Evolutionary conservation across 495 filamentous ascomycete species (phyloP).

Genomic region (Neurospora sp.): DNA sequence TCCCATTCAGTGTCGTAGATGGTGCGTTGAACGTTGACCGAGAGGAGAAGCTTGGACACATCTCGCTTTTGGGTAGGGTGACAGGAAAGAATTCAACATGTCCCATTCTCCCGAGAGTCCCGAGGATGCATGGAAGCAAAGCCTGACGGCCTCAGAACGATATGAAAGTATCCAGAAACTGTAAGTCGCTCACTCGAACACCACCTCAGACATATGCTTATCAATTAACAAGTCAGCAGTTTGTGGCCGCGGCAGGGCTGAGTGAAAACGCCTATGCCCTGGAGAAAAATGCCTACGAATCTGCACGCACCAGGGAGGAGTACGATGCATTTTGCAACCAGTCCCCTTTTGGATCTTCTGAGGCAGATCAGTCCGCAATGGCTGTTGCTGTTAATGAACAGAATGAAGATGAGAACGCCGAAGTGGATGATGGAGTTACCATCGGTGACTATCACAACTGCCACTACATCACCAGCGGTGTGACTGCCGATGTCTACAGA

Average conservation of each 20-base stretch:
- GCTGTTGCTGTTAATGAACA: neutral
- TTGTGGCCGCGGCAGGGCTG: constrained; percentile 9
- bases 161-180: constrained; percentile 44
- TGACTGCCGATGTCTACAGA: constrained; percentile 74
- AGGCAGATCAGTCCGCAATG: neutral
- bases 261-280: constrained; percentile 23
- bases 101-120: neutral
- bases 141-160: constrained; percentile 35
- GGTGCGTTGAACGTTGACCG: neutral
- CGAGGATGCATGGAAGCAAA: neutral
- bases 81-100: neutral
- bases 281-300: constrained; percentile 36
- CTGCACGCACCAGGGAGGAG: constrained; percentile 30
- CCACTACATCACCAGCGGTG: constrained; percentile 58
- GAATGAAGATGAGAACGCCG: constrained; percentile 10
- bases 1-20: neutral
- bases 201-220: neutral
- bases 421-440: constrained; percentile 31
- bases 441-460: constrained; percentile 68
- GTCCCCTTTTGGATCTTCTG: neutral
- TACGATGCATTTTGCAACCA: constrained; percentile 30
- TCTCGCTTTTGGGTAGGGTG: neutral
- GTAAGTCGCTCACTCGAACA: constrained; percentile 21
- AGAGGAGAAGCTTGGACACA: neutral
- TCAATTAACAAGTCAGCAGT: neutral